Base-by-base conservation (phyloP, 2,329 filamentous ascomycete species). In the Arachnopeziza araneosa region DNA sequence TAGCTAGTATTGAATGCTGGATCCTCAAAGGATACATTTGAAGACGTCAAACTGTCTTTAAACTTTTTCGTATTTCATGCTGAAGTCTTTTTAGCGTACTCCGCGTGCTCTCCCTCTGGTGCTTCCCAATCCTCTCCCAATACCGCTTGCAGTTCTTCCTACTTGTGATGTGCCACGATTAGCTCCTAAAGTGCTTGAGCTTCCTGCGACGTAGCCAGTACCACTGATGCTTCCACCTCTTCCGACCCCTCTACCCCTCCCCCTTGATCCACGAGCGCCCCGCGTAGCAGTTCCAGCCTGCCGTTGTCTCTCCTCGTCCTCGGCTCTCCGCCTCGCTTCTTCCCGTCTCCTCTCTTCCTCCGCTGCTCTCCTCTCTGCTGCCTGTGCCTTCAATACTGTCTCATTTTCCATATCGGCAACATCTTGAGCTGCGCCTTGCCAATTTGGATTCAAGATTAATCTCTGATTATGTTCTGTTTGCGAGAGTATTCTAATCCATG, bases 391-490 rank as follows among this genome's bases (percentile, higher is more conserved):
- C 63, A 87, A 78, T 14, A 86, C 73, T 2, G 86, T 86, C 72
- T 98, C 93, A 57, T 86, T 87, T 74, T 98, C 93, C 59, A 92
- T 83, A 62, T 96, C 91, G n/a, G 85, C 81, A 49, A 96, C 76
- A 75, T 99, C 95, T 70, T 93, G 86, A 4, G 85, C 90, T 26
- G 93, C 90, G 59, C 95, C 95, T 71, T 93, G 88, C 92, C 93
- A 99, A 60, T 85, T 80, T 1, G 91, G 90, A 70, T 96, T 89
- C 52, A 98, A 81, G 52, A 99, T 88, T 55, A 99, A 79, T 24
- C 95, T 87, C 74, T 98, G 93, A 72, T 96, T 98, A 76, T 99
- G 95, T 75, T 99, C 95, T 4, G 95, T 97, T 75, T 99, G 95
- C 7, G 91, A 95, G 14, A 99, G 83, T 66, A 99, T 97, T 56